Base-by-base conservation (phyloP, 257 asterid species). In the Ilex asprella region DNA sequence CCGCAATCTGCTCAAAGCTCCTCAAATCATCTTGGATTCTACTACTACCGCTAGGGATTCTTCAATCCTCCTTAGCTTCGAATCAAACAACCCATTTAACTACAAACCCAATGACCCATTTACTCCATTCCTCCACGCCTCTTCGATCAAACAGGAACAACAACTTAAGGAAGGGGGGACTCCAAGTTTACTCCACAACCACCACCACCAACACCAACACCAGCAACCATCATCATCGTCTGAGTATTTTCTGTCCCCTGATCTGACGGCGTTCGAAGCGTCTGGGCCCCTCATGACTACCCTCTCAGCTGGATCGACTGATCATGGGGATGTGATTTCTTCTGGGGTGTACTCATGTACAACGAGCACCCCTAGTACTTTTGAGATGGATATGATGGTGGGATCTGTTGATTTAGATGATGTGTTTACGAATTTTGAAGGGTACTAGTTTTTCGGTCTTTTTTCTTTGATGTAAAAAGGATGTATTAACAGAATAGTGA, bases 31-130 rank as follows among this genome's bases (percentile, higher is more conserved):
- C 30, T 8, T 70, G 14, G 82, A 71, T 56, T 0, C 63, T 15
- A 30, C 27, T 21, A 21, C 1, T 21, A 21, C 73, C 31, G 6
- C 65, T 16, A 55, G 63, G 21, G 63, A 79, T 59, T 77, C 86
- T 11, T 60, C 86, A 55, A 3, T 73, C 59, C 66, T 72, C n/a
- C 78, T 81, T 72, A 75, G 72, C 73, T 82, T 84, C 65, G 68
- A 66, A 44, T 65, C 81, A 41, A 55, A 13, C 30, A 31, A 65
- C 13, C 65, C 56, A 2, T 62, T 10, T 46, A 6, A 13, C 52
- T 12, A 16, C 58, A 39, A 47, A 12, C 58, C 29, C 31, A 30
- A 30, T 16, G 15, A 47, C 13, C 49, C 29, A 30, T n/a, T n/a
- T n/a, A n/a, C n/a, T n/a, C n/a, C n/a, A n/a, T 15, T 13, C 39